Evolutionary conservation across 805 yeast species (phyloP).

Genomic region (Candida palmyrensis): DNA sequence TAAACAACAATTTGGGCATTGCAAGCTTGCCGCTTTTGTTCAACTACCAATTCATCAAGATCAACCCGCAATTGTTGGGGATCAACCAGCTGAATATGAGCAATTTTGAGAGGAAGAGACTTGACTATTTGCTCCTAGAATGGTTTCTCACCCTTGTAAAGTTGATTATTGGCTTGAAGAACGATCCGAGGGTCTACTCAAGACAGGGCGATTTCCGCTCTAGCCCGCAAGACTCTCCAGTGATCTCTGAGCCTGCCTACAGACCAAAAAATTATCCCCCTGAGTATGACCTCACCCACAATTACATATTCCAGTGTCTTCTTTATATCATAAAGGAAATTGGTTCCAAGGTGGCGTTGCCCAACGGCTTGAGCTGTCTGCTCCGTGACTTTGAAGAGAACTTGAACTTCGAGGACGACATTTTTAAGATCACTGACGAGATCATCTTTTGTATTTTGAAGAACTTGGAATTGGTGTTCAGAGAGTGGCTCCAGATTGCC

Average conservation of each 20-base stretch:
- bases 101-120: constrained; percentile 17
- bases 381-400: constrained; percentile 6
- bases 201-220: constrained; percentile 1
- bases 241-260: not conserved
- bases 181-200: constrained; percentile 3
- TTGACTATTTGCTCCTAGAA: constrained; percentile 38
- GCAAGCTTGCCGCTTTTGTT: constrained; percentile 46
- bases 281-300: constrained; percentile 11
- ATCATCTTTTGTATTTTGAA: constrained; percentile 4
- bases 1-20: constrained; percentile 50
- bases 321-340: constrained; percentile 15
- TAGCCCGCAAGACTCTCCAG: constrained; percentile 1
- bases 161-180: constrained; percentile 27
- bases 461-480: constrained; percentile 1
- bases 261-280: constrained; percentile 6
- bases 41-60: constrained; percentile 25
- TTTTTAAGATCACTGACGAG: constrained; percentile 3
- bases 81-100: constrained; percentile 21
- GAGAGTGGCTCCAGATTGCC: constrained; percentile 1
- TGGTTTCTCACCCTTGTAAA: constrained; percentile 43
- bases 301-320: constrained; percentile 24
- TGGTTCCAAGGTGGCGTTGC: constrained; percentile 2
- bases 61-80: constrained; percentile 12
- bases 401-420: constrained; percentile 7
- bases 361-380: not conserved